Base-by-base conservation (phyloP, 2,329 filamentous ascomycete genomes). In the Saccharata proteae region DNA sequence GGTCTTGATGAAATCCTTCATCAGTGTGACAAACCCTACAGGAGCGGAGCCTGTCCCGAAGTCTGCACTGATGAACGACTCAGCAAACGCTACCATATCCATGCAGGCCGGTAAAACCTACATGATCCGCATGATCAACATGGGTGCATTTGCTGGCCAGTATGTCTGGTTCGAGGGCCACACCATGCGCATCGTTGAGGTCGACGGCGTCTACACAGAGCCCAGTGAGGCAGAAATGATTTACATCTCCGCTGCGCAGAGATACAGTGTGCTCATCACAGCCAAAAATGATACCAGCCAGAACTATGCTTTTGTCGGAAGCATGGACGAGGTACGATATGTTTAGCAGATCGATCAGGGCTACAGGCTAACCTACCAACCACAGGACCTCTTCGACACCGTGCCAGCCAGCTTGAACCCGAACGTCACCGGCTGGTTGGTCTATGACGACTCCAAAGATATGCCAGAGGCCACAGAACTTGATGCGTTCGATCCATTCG, bases 131-230 rank as follows among this genome's bases (percentile, higher is more conserved):
- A 64, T 84, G 40, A 61, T 80, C 39, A 83, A 84, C 39, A 68
- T 77, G 6, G 79, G 74, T 8, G 76, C 74, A 0, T 80, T 81
- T 45, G 76, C 77, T 2, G 74, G 74, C 46, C 79, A 83, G 39
- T 77, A 83, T 45, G 65, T 84, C 16, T 74, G 72, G 46, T 62
- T 83, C 26, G 79, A 84, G 40, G 69, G 71, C 29, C 79, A 83
- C 41, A 59, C 57, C 8, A 73, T 80, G 49, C 60, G 58, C 19
- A 58, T 84, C 26, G 72, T 78, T 7, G 79, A 83, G 47, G 73
- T 80, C 0, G 79, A 84, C 44, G 79, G 78, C 11, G 72, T 76
- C 2, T 69, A 72, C 20, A 69, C 80, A 1, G 63, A 73, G 35
- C 74, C 78, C 0, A 56, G 60, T 4, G 59, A 69, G 2, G 67